phyloP scores from a whole-genome alignment of 2,329 filamentous ascomycete genomes.

The Paecilomyces fulvus region DNA sequence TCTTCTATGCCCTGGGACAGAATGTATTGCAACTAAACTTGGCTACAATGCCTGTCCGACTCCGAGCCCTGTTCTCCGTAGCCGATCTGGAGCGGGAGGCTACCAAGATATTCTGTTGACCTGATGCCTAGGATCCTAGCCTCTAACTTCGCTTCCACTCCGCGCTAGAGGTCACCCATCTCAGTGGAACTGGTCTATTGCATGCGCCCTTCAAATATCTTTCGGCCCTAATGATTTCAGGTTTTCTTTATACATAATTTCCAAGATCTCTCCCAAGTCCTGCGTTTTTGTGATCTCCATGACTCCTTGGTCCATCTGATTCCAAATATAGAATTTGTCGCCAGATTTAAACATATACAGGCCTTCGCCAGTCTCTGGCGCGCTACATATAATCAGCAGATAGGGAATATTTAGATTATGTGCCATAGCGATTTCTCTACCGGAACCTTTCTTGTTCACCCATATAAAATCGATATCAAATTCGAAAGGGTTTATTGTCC shows the following conservation, averaged over 20 bases:
- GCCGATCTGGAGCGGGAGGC: slow-evolving; percentile 35
- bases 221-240: no score
- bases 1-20: no score
- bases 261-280: neutral
- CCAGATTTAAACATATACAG: neutral
- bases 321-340: neutral
- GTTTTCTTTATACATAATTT: neutral
- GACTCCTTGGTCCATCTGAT: neutral
- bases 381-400: neutral
- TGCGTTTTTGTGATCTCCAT: neutral
- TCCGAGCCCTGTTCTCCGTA: slow-evolving; percentile 44
- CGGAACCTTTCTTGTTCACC: neutral
- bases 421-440: neutral
- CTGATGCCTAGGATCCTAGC: no score
- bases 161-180: no score
- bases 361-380: neutral
- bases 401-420: neutral
- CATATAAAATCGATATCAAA: neutral
- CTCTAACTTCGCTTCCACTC: no score
- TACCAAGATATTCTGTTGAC: no score
- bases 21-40: slow-evolving; percentile 1
- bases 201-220: no score
- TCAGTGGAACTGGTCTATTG: no score
- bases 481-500: neutral
- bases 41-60: neutral